Percentiles rank a stretch among this genome's conserved stretches.
Conservation (phyloP, 2,329 filamentous ascomycete genomes). For the Venturia aucupariae region DNA sequence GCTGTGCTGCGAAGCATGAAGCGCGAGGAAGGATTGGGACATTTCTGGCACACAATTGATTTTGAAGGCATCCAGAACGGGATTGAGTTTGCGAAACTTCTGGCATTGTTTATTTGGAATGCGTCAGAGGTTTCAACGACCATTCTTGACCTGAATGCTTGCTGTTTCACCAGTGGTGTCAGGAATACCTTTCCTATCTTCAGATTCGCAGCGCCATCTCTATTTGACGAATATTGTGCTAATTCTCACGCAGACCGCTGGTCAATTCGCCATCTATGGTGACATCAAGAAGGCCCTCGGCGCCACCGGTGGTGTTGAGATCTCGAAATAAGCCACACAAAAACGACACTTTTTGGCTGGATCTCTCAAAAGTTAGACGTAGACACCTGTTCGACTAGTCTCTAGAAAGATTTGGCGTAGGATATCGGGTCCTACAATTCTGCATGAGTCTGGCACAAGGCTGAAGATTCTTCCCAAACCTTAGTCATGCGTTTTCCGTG, state of each 20-base stretch:
- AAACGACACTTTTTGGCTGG: neutral
- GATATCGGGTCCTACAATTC: neutral
- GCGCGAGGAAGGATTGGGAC: neutral
- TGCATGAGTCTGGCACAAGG: neutral
- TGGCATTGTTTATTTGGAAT: constrained; percentile 17
- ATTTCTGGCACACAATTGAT: constrained; percentile 8
- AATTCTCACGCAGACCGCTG: constrained; percentile 43
- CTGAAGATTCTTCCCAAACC: neutral
- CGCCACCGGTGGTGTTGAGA: constrained; percentile 68
- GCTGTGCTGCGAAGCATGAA: neutral
- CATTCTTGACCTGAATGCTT: neutral
- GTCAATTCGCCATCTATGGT: constrained; percentile 87
- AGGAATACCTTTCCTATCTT: neutral
- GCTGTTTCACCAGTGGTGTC: neutral
- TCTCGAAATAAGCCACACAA: constrained; percentile 33
- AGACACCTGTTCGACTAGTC: neutral
- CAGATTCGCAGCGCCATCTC: neutral
- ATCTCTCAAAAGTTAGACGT: neutral
- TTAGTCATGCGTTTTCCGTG: neutral
- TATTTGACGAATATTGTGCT: neutral
- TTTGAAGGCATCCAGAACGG: neutral
- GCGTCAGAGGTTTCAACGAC: neutral
- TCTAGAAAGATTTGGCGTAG: constrained; percentile 4
- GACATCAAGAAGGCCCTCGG: constrained; percentile 53
- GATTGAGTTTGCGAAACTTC: neutral